These are phyloP conservation scores for Aspergillus haitiensis DNA, from an alignment of 495 filamentous ascomycete species.

Conservation along the genomic window DNA sequence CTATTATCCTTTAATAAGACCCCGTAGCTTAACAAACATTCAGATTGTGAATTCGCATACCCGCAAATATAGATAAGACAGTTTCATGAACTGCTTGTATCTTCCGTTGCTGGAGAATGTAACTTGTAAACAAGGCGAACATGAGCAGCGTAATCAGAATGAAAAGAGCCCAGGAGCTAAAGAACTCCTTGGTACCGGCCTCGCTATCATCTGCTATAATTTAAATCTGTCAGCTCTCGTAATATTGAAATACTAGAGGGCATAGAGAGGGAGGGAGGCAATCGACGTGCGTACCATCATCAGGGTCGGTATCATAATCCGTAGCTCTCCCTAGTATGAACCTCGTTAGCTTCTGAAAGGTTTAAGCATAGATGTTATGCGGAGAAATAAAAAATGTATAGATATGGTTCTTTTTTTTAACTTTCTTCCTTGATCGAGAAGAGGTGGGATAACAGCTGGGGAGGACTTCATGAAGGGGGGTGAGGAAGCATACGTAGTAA, in stretches of 20 bases:
- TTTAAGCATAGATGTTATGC: neutral
- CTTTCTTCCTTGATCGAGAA: no score
- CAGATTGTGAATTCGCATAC: conserved; percentile 48
- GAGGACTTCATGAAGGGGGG: conserved; percentile 1
- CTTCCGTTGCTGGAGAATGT: conserved; percentile 89
- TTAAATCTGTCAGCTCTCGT: conserved; percentile 24
- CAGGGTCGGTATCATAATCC: conserved; percentile 50
- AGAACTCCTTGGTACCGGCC: conserved; percentile 80
- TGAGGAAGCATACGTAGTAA: conserved; percentile 40
- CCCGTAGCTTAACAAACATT: conserved; percentile 1
- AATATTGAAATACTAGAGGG: neutral
- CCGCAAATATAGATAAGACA: conserved; percentile 95
- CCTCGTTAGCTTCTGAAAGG: conserved; percentile 22
- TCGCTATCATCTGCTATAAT: conserved; percentile 52
- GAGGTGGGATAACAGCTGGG: neutral
- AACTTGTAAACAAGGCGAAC: conserved; percentile 92
- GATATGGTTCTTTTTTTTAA: no score
- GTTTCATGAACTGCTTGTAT: conserved; percentile 98
- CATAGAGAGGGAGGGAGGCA: neutral
- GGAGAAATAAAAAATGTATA: no score
- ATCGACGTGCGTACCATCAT: conserved; percentile 47
- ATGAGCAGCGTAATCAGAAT: conserved; percentile 93
- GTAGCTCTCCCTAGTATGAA: conserved; percentile 33
- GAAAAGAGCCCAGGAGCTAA: conserved; percentile 93
- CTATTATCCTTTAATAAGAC: conserved; percentile 43